Evolutionary conservation across 129 eudicot genomes (phyloP), one percentile per base, ranked within the genome.

Genomic region (Artemisia annua): DNA sequence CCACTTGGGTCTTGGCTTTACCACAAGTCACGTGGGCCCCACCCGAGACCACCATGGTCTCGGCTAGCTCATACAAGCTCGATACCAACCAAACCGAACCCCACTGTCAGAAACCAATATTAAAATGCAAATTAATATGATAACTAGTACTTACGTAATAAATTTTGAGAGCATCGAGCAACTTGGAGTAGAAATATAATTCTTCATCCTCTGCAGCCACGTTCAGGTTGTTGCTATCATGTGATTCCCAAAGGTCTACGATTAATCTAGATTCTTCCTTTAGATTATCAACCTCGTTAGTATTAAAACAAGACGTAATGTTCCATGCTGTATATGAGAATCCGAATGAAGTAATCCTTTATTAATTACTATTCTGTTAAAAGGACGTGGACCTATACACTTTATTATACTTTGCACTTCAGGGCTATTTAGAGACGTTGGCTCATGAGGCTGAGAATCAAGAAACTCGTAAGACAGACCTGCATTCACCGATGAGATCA

Each of bases 331-430:
- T 72, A 90, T 81, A 17, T 83, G 86, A 78, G 87, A 74, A 71
- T 86, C 85, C 9, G 91, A 68, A 75, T 91, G 97, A 78, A 86
- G 97, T 76, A 90, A 79, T 48, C 99, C 97, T 82, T 95, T 95
- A 69, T 86, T 90, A 67, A 88, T 86, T 9, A 86, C 87, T 69
- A 82, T 66, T 64, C 96, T 82, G 53, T 86, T 81, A 30, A 95
- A 83, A 17, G 91, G 75, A 14, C 90, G 89, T 30, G 97, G 96
- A 66, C 89, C 81, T 7, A 90, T 83, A 85, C 99, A 95, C 83
- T 83, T 95, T 19, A 88, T 59, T 62, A 95, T 67, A 85, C 69
- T 76, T 70, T 86, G 97, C 74, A 95, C 82, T 43, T 85, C 85
- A 55, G 83, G 54, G 62, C 77, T 81, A 70, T 69, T 75, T 59